A percentile compares a stretch with the other conserved stretches of the same genome.
These are phyloP conservation scores for Myriosclerotinia duriaeana DNA, from an alignment of 2,329 filamentous ascomycete genomes.

Conservation along the genomic window DNA sequence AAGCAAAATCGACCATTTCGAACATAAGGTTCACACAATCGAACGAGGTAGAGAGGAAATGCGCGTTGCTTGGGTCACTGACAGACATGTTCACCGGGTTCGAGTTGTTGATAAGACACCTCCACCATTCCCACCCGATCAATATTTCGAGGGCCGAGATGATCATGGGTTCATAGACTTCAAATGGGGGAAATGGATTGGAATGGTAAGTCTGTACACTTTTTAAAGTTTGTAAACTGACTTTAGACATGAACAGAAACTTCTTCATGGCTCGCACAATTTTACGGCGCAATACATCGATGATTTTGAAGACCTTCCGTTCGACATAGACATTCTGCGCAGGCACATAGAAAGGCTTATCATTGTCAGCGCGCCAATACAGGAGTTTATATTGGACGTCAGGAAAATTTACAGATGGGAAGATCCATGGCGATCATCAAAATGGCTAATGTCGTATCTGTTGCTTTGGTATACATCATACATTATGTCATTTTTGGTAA, in stretches of 20 bases:
- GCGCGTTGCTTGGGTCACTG: constrained; percentile 42
- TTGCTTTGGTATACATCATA: constrained; percentile 32
- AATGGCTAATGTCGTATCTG: constrained; percentile 36
- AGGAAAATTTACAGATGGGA: constrained; percentile 44
- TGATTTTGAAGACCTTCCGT: constrained; percentile 33
- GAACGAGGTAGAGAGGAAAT: constrained; percentile 40
- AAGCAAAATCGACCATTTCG: constrained; percentile 24
- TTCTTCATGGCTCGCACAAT: constrained; percentile 37
- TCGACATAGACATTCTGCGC: constrained; percentile 36
- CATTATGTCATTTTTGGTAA: constrained; percentile 33
- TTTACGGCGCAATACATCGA: constrained; percentile 44
- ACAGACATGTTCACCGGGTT: constrained; percentile 42
- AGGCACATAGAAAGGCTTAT: constrained; percentile 42
- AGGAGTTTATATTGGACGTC: constrained; percentile 41
- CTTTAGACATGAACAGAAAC: constrained; percentile 33
- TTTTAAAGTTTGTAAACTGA: not conserved
- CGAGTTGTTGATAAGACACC: constrained; percentile 32
- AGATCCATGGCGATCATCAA: constrained; percentile 37
- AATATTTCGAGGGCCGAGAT: constrained; percentile 34
- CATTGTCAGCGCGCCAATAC: constrained; percentile 42
- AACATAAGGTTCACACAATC: constrained; percentile 32
- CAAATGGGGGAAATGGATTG: constrained; percentile 41
- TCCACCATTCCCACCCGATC: constrained; percentile 30
- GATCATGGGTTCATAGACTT: constrained; percentile 34
- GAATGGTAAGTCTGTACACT: constrained; percentile 28